These are phyloP conservation scores for Neurospora africana DNA, from an alignment of 495 filamentous ascomycete genomes.

Conservation along the genomic window DNA sequence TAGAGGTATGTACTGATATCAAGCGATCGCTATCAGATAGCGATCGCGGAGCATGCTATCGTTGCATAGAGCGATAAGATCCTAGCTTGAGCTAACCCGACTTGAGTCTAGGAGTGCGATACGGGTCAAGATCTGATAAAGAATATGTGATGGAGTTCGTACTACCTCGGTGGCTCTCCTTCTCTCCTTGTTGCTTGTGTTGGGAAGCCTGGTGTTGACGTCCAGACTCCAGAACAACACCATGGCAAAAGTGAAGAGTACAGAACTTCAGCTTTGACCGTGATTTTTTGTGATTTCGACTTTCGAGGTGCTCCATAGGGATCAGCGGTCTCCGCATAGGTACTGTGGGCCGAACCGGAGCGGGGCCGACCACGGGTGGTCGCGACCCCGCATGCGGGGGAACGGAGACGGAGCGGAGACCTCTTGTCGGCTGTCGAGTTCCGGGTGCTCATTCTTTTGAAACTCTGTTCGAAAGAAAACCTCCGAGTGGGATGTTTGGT, in stretches of 20 bases:
- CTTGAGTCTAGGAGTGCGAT: background rate
- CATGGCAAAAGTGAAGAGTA: background rate
- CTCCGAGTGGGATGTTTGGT: background rate
- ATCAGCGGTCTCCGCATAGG: background rate
- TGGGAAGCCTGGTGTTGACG: background rate
- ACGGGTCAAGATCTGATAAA: background rate
- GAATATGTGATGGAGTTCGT: background rate
- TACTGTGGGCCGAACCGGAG: background rate
- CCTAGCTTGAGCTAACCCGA: background rate
- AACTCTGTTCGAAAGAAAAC: background rate
- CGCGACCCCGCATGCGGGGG: background rate
- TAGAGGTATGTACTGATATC: background rate
- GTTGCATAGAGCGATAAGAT: background rate
- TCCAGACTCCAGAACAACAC: background rate
- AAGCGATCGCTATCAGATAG: background rate
- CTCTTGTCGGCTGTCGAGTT: background rate
- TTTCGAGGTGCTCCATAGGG: background rate
- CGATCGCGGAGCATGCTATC: background rate
- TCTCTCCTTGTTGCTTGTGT: background rate
- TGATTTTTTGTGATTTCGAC: background rate
- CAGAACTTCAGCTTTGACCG: background rate
- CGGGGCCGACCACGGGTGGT: background rate
- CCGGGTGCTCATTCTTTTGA: background rate
- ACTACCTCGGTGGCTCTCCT: background rate
- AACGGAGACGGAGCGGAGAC: background rate